These are phyloP conservation scores for Ocimum tenuiflorum DNA, from an alignment of 257 asterid genomes.

Conservation along the genomic window DNA sequence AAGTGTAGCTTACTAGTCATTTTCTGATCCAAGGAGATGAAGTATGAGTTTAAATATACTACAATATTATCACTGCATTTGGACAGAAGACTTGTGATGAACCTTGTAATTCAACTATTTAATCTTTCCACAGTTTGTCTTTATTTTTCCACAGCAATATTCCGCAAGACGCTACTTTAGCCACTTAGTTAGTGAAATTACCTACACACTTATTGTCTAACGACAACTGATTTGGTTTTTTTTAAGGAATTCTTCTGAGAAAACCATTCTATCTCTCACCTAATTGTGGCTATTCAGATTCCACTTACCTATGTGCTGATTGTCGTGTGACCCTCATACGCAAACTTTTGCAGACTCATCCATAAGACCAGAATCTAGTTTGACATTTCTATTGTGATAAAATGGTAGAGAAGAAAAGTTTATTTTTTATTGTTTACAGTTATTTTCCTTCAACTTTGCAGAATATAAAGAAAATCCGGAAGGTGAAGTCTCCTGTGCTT, in stretches of 20 bases:
- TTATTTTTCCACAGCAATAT: background rate
- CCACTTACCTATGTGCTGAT: background rate
- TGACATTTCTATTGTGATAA: background rate
- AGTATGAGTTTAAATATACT: too few species aligned
- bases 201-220: too few species aligned
- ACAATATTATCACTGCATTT: background rate
- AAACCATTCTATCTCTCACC: background rate
- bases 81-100: too few species aligned
- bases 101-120: too few species aligned
- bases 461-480: slow-evolving; percentile 85
- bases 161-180: background rate
- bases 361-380: background rate
- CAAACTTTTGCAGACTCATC: background rate
- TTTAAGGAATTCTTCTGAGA: background rate
- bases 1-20: background rate
- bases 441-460: slow-evolving; percentile 36
- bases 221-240: too few species aligned
- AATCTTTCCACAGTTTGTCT: background rate
- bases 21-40: background rate
- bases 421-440: slow-evolving; percentile 5
- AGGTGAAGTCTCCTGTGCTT: slow-evolving; percentile 90
- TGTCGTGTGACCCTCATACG: too few species aligned
- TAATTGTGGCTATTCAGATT: background rate
- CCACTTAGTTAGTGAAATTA: too few species aligned
- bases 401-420: background rate